Base-by-base conservation (phyloP, 257 asterid genomes). In the Forsythia suspensa region DNA sequence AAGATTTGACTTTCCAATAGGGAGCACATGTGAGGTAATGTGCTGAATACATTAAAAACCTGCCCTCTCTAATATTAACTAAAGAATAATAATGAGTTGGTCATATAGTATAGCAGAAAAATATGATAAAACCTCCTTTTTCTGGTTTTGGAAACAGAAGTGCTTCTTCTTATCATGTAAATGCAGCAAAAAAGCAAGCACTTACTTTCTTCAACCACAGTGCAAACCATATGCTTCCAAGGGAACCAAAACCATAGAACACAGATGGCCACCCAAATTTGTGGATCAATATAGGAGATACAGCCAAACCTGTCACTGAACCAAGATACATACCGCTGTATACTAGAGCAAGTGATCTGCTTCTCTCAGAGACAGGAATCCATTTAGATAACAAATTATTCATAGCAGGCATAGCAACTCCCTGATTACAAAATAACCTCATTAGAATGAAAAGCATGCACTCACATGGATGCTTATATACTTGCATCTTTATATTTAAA, bases 301-400 rank as follows among this genome's bases (percentile, higher is more conserved):
- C 46, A 2, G 91, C 98, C 88, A 96, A 91, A 16, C 98, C 99
- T 46, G 92, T 90, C 77, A 94, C 99, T 40, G 98, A 96, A 76
- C 99, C 99, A 82, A 96, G 98, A 86, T 96, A 95, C 99, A 95
- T 95, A 84, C 99, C 99, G 52, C 99, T 95, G 89, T 95, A 95
- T 38, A 94, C 99, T 57, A 96, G 90, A 18, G 97, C 95, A 75
- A 96, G 95, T 73, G 98, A 96, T 90, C 99, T 92, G 95, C 99
- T 95, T 88, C 99, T 91, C 88, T 95, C 99, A 0, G 99, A 92
- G 82, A 95, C 95, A 16, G 98, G 99, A 87, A 96, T 84, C 98
- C 99, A 96, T 79, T 92, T 94, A 46, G 98, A 96, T 66, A 96
- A 82, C 82, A 96, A 79, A 86, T 92, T 94, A 79, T 94, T 96